Evolutionary conservation across 495 filamentous ascomycete species (phyloP).

Genomic region (Lophiotrema nucula): DNA sequence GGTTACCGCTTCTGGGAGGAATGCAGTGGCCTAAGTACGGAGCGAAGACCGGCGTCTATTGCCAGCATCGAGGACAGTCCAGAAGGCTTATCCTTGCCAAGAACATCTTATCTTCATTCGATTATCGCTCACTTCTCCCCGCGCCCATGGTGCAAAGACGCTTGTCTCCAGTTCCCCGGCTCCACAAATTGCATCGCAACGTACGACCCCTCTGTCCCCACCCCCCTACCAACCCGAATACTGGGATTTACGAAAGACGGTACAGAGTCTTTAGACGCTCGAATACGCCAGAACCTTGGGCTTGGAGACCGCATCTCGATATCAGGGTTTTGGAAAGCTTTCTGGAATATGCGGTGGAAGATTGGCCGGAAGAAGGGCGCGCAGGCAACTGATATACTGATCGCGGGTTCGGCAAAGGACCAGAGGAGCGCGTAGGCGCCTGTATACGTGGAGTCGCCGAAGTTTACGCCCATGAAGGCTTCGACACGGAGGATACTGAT

Average conservation of each 20-base stretch:
- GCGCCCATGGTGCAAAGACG: no score
- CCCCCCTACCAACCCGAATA: neutral
- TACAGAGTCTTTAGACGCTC: neutral
- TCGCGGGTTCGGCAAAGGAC: slow-evolving; percentile 21
- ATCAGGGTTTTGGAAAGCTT: neutral
- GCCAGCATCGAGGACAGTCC: no score
- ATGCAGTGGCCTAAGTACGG: no score
- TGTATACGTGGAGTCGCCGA: slow-evolving; percentile 21
- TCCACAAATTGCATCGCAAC: neutral
- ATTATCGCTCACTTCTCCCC: no score
- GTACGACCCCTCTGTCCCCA: neutral
- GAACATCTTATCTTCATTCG: no score
- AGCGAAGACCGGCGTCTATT: no score
- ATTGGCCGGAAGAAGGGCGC: slow-evolving; percentile 20
- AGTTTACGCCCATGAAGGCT: neutral
- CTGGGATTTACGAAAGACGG: neutral
- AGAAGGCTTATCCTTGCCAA: no score
- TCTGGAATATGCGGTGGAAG: neutral
- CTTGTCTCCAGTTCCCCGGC: neutral
- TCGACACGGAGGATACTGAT: slow-evolving; percentile 21
- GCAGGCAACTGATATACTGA: slow-evolving; percentile 23
- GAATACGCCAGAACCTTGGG: neutral
- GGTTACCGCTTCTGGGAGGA: no score
- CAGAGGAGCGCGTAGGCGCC: slow-evolving; percentile 12
- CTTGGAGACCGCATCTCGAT: neutral